These are phyloP conservation scores for Lentinula lateritia DNA, from an alignment of 768 basidiomycete genomes.

Conservation along the genomic window DNA sequence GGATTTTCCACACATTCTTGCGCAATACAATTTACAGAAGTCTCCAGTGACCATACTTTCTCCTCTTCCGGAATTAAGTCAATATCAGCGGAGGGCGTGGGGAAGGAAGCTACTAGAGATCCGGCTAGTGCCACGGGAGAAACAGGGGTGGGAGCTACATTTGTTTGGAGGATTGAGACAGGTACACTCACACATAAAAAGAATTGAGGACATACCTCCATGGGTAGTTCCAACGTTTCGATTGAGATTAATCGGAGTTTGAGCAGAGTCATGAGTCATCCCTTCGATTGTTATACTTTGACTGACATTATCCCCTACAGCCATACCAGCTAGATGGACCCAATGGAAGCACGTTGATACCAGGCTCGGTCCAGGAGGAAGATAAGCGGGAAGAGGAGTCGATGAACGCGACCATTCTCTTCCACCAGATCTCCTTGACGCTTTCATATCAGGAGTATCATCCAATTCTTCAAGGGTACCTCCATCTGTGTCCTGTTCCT, in stretches of 20 bases:
- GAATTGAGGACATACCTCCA: constrained; percentile 4
- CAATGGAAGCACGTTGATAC: constrained; percentile 64
- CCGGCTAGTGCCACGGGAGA: constrained; percentile 73
- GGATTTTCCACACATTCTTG: constrained; percentile 71
- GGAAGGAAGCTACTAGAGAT: constrained; percentile 26
- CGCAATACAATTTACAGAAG: constrained; percentile 56
- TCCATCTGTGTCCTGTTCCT: constrained; percentile 17
- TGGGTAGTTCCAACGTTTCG: constrained; percentile 35
- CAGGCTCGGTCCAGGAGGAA: constrained; percentile 66
- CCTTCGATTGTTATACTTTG: not conserved
- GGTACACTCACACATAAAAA: too few species aligned
- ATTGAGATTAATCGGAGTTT: constrained; percentile 19
- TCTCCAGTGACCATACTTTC: constrained; percentile 62
- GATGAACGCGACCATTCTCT: constrained; percentile 40
- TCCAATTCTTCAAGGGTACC: constrained; percentile 5
- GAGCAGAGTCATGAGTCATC: not conserved
- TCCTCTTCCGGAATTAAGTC: constrained; percentile 25
- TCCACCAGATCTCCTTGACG: constrained; percentile 18
- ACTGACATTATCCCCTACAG: constrained; percentile 34
- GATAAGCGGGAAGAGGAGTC: constrained; percentile 67
- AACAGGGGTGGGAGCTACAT: constrained; percentile 69
- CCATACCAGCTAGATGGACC: constrained; percentile 58
- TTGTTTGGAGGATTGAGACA: constrained; percentile 18
- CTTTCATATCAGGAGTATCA: constrained; percentile 6
- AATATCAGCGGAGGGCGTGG: not conserved